phyloP scores from a whole-genome alignment of 2,329 filamentous ascomycete genomes.

The Colletotrichum musicola region DNA sequence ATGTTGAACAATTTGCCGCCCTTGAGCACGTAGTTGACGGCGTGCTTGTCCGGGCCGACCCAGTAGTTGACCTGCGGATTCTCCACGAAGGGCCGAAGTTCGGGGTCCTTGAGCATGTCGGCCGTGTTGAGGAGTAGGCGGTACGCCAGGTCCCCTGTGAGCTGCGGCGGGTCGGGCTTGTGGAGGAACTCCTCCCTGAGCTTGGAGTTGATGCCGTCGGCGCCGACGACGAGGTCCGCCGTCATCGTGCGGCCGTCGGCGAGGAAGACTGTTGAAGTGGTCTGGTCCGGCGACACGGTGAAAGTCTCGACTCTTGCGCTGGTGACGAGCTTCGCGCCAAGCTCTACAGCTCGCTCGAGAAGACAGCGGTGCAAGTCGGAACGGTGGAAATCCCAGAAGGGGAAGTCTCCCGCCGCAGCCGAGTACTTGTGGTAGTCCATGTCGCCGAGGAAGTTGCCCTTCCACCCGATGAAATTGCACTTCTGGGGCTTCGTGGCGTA shows the following conservation, averaged over 20 bases:
- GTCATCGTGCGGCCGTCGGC: conserved; percentile 44
- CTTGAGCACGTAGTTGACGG: conserved; percentile 46
- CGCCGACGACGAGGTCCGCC: conserved; percentile 57
- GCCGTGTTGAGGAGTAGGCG: conserved; percentile 44
- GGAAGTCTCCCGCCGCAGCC: conserved; percentile 34
- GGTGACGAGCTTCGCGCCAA: conserved; percentile 32
- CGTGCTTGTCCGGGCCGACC: conserved; percentile 45
- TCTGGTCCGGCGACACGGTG: conserved; percentile 21
- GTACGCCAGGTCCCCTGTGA: conserved; percentile 47
- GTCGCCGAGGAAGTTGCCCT: conserved; percentile 39
- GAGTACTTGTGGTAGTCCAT: conserved; percentile 35
- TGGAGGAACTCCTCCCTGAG: conserved; percentile 31
- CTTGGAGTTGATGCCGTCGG: conserved; percentile 58
- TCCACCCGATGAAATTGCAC: conserved; percentile 37
- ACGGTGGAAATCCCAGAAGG: conserved; percentile 39
- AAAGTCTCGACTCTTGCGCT: conserved; percentile 34
- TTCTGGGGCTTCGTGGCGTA: conserved; percentile 37
- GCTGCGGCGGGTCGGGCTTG: conserved; percentile 38
- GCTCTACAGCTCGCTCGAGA: conserved; percentile 27
- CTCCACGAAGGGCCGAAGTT: conserved; percentile 41
- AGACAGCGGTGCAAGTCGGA: conserved; percentile 39
- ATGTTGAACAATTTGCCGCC: conserved; percentile 46
- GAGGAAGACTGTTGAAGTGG: conserved; percentile 28
- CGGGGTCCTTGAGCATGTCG: conserved; percentile 43
- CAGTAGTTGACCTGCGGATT: conserved; percentile 45